Evolutionary conservation across 1,139 yeast species (phyloP), one percentile per base, ranked within the genome.

Genomic region (Lodderomyces parapsilosis): DNA sequence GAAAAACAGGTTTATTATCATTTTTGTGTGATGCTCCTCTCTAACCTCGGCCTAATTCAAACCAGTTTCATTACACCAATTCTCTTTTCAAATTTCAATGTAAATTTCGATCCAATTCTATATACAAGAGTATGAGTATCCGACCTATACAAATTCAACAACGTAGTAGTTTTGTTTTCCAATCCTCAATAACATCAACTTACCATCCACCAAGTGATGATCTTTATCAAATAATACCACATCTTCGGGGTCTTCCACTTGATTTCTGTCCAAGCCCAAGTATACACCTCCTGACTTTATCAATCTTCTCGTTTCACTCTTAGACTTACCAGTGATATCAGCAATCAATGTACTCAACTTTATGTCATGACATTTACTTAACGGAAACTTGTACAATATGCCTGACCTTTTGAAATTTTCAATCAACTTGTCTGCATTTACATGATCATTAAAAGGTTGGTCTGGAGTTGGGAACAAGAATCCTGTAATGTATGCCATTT

Each of bases 91-190:
- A 6, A 5, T 8, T 20, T 20, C 8, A 20, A 20, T 5, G 23
- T 20, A 5, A 8, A 20, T 20, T 5, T 20, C 8, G 10, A 24
- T 6, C 10, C n/a, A 11, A 9, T 24, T 30, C 19, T 30, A 30
- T 30, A 7, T 30, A 30, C 33, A 30, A 6, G 31, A 24, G 11
- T 7, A 8, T 24, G 31, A 3, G 5, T 6, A 5, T 27, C 4
- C 19, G 4, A 19, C 11, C 33, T 45, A 49, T 40, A 39, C 47
- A 45, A 79, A 64, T 50, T 79, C 77, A 32, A 81, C 76, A 15
- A 83, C 77, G 55, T 71, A 68, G 55, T 81, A 83, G 47, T 73
- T 76, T 40, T 80, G 82, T 56, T 91, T 93, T 3, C 98, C 98
- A 4, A 82, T 64, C 50, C 96, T 76, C 8, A 90, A 60, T 38